Conservation (phyloP, 495 filamentous ascomycete species). For the Annulohypoxylon stygium region DNA sequence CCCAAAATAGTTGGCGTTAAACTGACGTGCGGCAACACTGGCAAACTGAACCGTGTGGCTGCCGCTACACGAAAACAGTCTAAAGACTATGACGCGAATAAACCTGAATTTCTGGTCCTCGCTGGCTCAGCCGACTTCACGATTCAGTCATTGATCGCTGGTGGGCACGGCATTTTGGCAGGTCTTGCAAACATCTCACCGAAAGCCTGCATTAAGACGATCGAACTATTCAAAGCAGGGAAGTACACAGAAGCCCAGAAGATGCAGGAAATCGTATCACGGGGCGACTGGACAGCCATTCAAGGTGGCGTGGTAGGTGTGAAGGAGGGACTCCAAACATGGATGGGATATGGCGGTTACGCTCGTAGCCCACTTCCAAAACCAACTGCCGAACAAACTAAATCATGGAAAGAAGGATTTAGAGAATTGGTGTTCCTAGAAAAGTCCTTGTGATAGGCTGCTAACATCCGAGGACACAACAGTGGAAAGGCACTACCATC, state of each 20-base stretch:
- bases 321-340: constrained; percentile 80
- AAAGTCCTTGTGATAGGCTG: constrained; percentile 49
- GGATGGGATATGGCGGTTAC: constrained; percentile 83
- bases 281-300: constrained; percentile 84
- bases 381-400: constrained; percentile 70
- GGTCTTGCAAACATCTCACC: constrained; percentile 86
- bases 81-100: constrained; percentile 70
- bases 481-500: constrained; percentile 2
- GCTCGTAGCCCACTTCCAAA: constrained; percentile 82
- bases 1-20: constrained; percentile 87
- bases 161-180: constrained; percentile 82
- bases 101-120: constrained; percentile 76
- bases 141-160: constrained; percentile 78
- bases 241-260: constrained; percentile 75
- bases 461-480: constrained; percentile 20
- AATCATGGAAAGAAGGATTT: constrained; percentile 76
- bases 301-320: constrained; percentile 84
- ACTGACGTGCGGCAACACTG: constrained; percentile 89
- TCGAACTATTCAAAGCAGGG: constrained; percentile 77
- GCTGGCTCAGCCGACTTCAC: constrained; percentile 90
- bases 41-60: constrained; percentile 82
- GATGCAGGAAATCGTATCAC: constrained; percentile 76
- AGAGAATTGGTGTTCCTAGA: constrained; percentile 79
- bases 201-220: constrained; percentile 77
- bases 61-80: constrained; percentile 81